Evolutionary conservation across 106 monocot species (phyloP).

Genomic region (Dioscorea alata): DNA sequence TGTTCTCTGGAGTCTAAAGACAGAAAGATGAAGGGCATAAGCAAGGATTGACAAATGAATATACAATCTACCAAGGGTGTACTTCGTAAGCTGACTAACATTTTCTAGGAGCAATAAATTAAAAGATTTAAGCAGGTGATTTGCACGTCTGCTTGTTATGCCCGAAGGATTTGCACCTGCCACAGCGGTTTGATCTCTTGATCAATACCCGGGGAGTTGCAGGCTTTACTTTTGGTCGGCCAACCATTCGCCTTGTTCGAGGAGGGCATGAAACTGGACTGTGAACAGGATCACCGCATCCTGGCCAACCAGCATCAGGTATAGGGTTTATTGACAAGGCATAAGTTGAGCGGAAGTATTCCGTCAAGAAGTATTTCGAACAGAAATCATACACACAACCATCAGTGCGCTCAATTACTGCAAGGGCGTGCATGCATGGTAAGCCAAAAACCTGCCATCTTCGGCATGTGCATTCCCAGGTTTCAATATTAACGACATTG

Average conservation of each 20-base stretch:
- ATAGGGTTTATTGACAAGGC: constrained; percentile 81
- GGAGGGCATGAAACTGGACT: constrained; percentile 21
- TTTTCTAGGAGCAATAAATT: not conserved
- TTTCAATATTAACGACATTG: constrained; percentile 59
- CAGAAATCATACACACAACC: constrained; percentile 60
- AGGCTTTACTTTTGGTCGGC: constrained; percentile 81
- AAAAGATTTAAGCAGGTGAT: constrained; percentile 10
- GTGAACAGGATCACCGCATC: constrained; percentile 29
- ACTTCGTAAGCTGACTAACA: not conserved
- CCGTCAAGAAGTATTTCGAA: constrained; percentile 65
- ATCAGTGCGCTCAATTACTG: constrained; percentile 49
- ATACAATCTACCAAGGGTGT: not conserved
- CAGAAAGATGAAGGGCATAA: no score
- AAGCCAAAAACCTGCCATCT: constrained; percentile 81
- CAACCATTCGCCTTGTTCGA: constrained; percentile 52
- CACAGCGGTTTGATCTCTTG: constrained; percentile 72
- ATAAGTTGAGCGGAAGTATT: constrained; percentile 65
- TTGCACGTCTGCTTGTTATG: constrained; percentile 92
- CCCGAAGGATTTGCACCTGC: constrained; percentile 77
- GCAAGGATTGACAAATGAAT: no score
- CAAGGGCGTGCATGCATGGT: constrained; percentile 81
- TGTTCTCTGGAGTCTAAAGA: no score
- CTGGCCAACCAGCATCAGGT: constrained; percentile 55
- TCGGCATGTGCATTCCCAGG: constrained; percentile 85
- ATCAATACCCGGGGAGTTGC: constrained; percentile 54